Percentiles rank a stretch among this genome's conserved stretches.
phyloP scores from a whole-genome alignment of 331 rosid genomes.

The Malus hybrid region DNA sequence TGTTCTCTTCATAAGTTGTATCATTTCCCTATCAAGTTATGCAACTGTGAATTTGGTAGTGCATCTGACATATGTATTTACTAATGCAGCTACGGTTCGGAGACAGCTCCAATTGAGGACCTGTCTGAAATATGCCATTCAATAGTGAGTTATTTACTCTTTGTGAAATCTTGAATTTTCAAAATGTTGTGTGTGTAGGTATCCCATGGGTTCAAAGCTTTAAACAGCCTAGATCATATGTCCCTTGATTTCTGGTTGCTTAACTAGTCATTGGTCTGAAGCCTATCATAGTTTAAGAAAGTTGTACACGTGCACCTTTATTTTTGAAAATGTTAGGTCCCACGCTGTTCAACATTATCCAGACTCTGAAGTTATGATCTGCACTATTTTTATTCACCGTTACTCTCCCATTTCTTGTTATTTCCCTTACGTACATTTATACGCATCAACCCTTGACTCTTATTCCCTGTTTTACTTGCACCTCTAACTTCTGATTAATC shows the following conservation, averaged over 20 bases:
- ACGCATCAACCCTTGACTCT: background rate
- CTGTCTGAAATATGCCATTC: conserved; percentile 76
- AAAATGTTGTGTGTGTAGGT: conserved; percentile 4
- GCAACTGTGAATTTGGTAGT: background rate
- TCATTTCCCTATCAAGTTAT: background rate
- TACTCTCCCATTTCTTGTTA: background rate
- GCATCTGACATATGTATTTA: conserved; percentile 23
- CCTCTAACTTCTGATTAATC: background rate
- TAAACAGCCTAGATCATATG: background rate
- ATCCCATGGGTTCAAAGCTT: background rate
- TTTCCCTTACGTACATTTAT: background rate
- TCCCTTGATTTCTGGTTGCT: background rate
- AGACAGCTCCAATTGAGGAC: conserved; percentile 67
- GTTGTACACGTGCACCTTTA: background rate
- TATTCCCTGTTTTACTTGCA: background rate
- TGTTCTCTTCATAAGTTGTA: background rate
- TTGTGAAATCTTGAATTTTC: background rate
- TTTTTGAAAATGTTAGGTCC: background rate
- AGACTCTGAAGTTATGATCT: background rate
- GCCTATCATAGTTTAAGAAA: background rate
- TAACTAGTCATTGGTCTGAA: background rate
- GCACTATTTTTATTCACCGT: background rate
- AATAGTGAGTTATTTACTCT: conserved; percentile 45
- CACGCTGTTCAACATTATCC: background rate
- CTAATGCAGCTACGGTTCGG: conserved; percentile 77